Conservation (phyloP, 345 rosid genomes). For the Camelina laxa region DNA sequence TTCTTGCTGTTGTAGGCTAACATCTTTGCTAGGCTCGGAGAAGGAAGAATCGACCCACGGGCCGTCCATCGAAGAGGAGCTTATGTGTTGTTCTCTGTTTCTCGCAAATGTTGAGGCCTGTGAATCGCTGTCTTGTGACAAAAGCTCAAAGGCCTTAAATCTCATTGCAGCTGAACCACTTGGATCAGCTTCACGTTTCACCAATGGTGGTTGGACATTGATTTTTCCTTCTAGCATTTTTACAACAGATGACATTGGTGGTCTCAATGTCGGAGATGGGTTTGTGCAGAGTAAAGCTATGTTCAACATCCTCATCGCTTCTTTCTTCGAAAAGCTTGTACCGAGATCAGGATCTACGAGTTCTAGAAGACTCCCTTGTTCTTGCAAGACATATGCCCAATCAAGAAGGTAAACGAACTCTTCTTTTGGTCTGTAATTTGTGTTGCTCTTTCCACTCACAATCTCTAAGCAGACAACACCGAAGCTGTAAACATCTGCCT, state of each 20-base stretch:
- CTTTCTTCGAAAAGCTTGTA: conserved; percentile 55
- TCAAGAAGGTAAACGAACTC: conserved; percentile 96
- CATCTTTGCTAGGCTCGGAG: conserved; percentile 52
- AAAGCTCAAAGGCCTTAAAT: conserved; percentile 75
- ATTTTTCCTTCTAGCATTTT: conserved; percentile 81
- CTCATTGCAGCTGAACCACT: conserved; percentile 57
- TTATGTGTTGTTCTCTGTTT: conserved; percentile 43
- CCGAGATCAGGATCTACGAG: conserved; percentile 81
- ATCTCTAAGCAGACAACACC: conserved; percentile 83
- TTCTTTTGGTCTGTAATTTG: conserved; percentile 93
- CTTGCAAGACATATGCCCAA: conserved; percentile 93
- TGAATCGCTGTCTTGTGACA: conserved; percentile 72
- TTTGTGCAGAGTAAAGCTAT: conserved; percentile 85
- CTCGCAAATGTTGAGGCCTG: conserved; percentile 49
- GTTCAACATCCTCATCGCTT: conserved; percentile 73
- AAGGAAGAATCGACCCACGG: conserved; percentile 67
- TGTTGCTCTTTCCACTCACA: conserved; percentile 94
- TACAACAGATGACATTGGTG: conserved; percentile 83
- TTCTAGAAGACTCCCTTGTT: conserved; percentile 86
- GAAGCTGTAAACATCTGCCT: conserved; percentile 91
- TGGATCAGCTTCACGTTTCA: conserved; percentile 56
- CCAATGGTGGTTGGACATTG: conserved; percentile 69
- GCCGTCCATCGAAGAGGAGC: conserved; percentile 61
- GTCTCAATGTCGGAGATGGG: conserved; percentile 86
- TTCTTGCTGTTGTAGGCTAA: conserved; percentile 13